Evolutionary conservation across 2,329 filamentous ascomycete genomes (phyloP), one percentile per base, ranked within the genome.

Genomic region (Ophiostoma fasciatum): DNA sequence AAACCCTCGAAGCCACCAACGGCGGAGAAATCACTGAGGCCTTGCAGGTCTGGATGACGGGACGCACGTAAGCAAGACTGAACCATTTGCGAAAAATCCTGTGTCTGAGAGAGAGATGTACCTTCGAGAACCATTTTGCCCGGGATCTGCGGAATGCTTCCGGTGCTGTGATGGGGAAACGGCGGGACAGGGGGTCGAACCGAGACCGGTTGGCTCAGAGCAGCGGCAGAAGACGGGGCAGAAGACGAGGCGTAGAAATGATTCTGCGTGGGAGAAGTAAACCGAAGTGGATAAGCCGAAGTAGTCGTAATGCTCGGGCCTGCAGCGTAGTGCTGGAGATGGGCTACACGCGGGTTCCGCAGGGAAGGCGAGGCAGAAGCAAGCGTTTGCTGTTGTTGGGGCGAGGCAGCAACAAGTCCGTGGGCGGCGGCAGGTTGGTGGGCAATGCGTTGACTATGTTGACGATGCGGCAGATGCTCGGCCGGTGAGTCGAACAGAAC

Each of bases 231-330:
- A 43, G 75, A 75, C 46, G 68, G 65, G 43, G 74, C 68, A 47
- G 72, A 70, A 56, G 75, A 74, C 53, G 75, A 74, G 53, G 75
- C 69, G 72, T 78, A 79, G 57, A 77, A 74, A 56, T 72, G 68
- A 43, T 65, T 61, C 58, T 62, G 61, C 51, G 60, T 54, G 45
- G 49, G 38, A 54, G 60, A 58, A 58, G 67, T 70, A 64, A 73
- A 74, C 67, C 64, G 64, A 55, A 68, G 67, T 54, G 61, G 60
- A 49, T 64, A 66, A 53, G 62, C 62, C 58, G 66, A 22, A 28
- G 31, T 54, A 59, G 68, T 64, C 56, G 62, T 59, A 48, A 56
- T 61, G 51, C 58, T 57, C 46, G 69, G 63, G 56, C 68, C 66
- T 56, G 66, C 63, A 56, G 66, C 59, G 21, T 37, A 42, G n/a